phyloP scores from a whole-genome alignment of 805 yeast species.

The Phaffomyces antillensis region DNA sequence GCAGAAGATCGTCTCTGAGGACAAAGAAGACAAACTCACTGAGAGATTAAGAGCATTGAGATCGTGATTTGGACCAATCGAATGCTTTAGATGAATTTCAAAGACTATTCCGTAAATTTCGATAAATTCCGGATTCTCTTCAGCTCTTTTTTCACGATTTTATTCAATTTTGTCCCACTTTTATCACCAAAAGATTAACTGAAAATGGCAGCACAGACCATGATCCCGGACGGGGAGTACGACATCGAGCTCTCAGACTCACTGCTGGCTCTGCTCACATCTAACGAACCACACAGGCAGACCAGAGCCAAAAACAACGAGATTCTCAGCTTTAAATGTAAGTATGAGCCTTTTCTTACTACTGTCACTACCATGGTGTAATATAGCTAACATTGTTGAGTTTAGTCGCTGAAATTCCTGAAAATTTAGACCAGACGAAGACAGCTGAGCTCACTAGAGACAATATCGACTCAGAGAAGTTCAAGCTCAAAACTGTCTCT shows the following conservation, averaged over 20 bases:
- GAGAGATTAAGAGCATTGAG: conserved; percentile 87
- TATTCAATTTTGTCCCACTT: too few species aligned
- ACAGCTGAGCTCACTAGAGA: conserved; percentile 9
- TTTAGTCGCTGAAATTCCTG: conserved; percentile 11
- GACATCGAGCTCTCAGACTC: conserved; percentile 15
- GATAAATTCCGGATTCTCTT: not conserved
- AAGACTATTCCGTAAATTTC: not conserved
- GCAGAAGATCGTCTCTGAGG: conserved; percentile 42
- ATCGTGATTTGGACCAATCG: conserved; percentile 15
- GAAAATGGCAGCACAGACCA: too few species aligned
- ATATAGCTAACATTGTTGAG: not conserved
- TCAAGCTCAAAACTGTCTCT: conserved; percentile 13
- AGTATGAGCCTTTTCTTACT: conserved; percentile 8
- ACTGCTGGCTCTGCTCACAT: conserved; percentile 7
- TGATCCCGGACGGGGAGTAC: conserved; percentile 22
- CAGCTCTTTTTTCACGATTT: too few species aligned
- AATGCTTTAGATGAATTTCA: not conserved
- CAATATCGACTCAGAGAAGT: not conserved
- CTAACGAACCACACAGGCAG: not conserved
- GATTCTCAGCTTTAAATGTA: conserved; percentile 18
- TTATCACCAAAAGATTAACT: too few species aligned
- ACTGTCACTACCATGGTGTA: not conserved
- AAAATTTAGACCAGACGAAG: conserved; percentile 9
- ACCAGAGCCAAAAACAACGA: conserved; percentile 10
- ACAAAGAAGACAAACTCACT: conserved; percentile 80